Evolutionary conservation across 352 stramenopile genomes (phyloP).

Genomic region (Phytophthora agathidicida): DNA sequence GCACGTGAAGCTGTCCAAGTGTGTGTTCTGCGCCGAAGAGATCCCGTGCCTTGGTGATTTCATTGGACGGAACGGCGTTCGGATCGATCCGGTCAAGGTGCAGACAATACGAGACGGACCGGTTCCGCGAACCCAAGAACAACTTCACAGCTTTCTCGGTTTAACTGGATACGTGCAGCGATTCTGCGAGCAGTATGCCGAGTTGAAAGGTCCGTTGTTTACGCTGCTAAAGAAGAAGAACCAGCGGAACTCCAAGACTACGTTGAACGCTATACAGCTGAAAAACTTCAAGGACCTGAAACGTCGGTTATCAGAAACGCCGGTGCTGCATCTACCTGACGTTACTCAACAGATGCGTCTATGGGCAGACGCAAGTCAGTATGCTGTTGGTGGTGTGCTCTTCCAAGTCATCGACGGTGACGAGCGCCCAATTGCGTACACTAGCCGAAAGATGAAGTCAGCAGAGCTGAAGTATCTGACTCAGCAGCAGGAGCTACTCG

Average conservation of each 20-base stretch:
- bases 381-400: conserved; percentile 1
- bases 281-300: conserved; percentile 19
- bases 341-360: conserved; percentile 3
- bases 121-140: conserved; percentile 9
- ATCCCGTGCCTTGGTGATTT: conserved; percentile 39
- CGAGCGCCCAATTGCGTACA: conserved; percentile 11
- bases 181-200: conserved; percentile 22
- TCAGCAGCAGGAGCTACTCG: conserved; percentile 1
- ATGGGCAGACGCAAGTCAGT: conserved; percentile 9
- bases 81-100: conserved; percentile 29
- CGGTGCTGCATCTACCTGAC: conserved; percentile 2
- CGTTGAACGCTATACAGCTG: neutral
- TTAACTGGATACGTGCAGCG: conserved; percentile 25
- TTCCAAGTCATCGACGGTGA: conserved; percentile 13
- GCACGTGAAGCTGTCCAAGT: conserved; percentile 39
- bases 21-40: conserved; percentile 26
- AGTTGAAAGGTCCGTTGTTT: conserved; percentile 14
- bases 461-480: conserved; percentile 12
- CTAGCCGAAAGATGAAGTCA: conserved; percentile 11
- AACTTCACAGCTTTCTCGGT: conserved; percentile 23
- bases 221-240: conserved; percentile 14
- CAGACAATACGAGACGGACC: conserved; percentile 23
- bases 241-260: conserved; percentile 14
- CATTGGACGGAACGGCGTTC: conserved; percentile 18
- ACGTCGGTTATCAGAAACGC: neutral